These are phyloP conservation scores for Aspergillus steynii DNA, from an alignment of 495 filamentous ascomycete genomes.

Conservation along the genomic window DNA sequence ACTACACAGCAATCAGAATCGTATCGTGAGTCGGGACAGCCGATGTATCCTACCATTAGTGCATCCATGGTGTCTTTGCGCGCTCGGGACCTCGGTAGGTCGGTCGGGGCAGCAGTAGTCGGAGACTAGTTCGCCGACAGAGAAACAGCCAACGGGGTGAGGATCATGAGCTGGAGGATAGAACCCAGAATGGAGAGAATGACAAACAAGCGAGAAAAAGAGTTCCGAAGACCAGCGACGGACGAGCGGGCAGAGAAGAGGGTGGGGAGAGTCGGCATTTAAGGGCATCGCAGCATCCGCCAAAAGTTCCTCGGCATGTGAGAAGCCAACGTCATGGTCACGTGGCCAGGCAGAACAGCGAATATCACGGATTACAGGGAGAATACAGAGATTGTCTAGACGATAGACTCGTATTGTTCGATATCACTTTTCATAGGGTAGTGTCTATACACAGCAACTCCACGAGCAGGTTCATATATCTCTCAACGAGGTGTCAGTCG, in stretches of 20 bases:
- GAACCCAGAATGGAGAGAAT: slow-evolving; percentile 13
- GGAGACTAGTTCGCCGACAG: slow-evolving; percentile 16
- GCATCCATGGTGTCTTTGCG: slow-evolving; percentile 37
- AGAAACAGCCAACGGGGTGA: slow-evolving; percentile 15
- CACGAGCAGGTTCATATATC: slow-evolving; percentile 1
- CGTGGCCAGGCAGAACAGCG: slow-evolving; percentile 19
- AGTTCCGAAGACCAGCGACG: slow-evolving; percentile 6
- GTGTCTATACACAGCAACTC: slow-evolving; percentile 7
- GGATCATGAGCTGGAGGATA: slow-evolving; percentile 14
- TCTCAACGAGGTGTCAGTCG: slow-evolving; percentile 9
- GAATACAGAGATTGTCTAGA: too few species aligned
- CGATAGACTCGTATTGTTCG: slow-evolving; percentile 6
- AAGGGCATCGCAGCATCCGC: slow-evolving; percentile 24
- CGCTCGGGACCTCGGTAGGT: slow-evolving; percentile 35
- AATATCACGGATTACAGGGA: too few species aligned
- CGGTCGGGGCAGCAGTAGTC: slow-evolving; percentile 12
- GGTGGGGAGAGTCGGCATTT: slow-evolving; percentile 31
- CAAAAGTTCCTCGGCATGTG: slow-evolving; percentile 49
- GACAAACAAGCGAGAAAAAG: slow-evolving; percentile 13
- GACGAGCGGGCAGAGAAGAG: slow-evolving; percentile 4
- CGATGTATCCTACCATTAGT: slow-evolving; percentile 32
- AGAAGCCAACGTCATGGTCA: slow-evolving; percentile 46
- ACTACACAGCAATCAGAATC: slow-evolving; percentile 20
- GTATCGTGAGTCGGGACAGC: background rate
- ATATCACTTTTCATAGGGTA: slow-evolving; percentile 6